phyloP scores from a whole-genome alignment of 768 basidiomycete species.

The Tulasnella sp. region DNA sequence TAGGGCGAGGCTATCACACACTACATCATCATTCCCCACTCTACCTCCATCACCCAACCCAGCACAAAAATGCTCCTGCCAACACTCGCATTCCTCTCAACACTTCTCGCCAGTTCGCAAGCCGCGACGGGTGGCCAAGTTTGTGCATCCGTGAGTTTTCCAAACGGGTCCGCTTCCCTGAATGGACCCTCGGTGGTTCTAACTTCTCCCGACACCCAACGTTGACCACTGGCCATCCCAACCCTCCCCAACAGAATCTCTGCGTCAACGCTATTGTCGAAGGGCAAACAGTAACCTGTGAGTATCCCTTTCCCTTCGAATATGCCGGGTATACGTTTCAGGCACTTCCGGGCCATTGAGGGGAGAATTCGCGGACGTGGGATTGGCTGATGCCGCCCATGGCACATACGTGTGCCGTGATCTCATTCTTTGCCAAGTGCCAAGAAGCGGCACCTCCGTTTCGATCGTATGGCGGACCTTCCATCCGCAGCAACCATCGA shows the following conservation, averaged over 20 bases:
- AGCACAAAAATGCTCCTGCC: neutral
- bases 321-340: neutral
- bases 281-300: conserved; percentile 6
- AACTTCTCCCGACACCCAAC: neutral
- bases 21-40: neutral
- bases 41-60: neutral
- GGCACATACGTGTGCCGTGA: neutral
- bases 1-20: neutral
- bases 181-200: neutral
- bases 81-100: neutral
- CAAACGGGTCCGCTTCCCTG: neutral
- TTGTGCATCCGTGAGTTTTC: conserved; percentile 13
- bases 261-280: conserved; percentile 8
- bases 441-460: neutral
- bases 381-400: no score
- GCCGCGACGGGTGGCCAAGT: conserved; percentile 12
- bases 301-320: neutral
- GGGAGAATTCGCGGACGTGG: neutral
- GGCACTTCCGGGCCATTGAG: neutral
- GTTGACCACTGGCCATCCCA: neutral
- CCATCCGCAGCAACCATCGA: neutral
- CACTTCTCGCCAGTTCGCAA: neutral
- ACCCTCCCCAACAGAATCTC: neutral
- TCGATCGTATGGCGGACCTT: neutral
- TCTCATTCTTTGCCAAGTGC: neutral